Conservation (phyloP, 176 grass and related monocot species). For the Themeda triandra region DNA sequence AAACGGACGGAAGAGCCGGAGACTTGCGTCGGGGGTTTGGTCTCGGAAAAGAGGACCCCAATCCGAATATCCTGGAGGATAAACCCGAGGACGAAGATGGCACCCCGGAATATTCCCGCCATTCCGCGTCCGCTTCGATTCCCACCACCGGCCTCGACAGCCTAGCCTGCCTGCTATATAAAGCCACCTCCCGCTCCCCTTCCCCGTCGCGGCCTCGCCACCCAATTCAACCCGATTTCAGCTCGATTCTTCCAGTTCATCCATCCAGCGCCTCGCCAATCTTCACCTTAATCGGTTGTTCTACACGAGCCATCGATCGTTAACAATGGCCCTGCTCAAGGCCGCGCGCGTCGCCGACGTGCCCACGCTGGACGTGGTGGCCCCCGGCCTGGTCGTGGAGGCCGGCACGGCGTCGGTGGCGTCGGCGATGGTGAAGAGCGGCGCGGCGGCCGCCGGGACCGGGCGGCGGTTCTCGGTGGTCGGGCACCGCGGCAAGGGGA, state of each 20-base stretch:
- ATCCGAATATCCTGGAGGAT: slow-evolving; percentile 43
- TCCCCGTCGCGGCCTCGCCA: not conserved
- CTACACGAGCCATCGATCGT: too few relatives aligned
- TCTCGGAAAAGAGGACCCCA: not conserved
- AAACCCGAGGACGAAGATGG: slow-evolving; percentile 17
- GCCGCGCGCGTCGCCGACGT: slow-evolving; percentile 76
- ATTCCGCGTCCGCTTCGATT: not conserved
- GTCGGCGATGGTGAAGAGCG: not conserved
- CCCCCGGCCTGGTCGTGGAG: slow-evolving; percentile 26
- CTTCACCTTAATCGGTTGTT: not conserved
- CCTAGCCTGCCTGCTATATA: not conserved
- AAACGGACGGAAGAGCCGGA: too few relatives aligned
- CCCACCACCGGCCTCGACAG: not conserved
- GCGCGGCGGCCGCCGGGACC: not conserved
- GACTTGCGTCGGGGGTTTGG: too few relatives aligned
- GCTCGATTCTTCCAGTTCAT: not conserved
- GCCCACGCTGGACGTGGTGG: slow-evolving; percentile 48
- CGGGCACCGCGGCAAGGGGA: slow-evolving; percentile 95
- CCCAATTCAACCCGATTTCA: not conserved
- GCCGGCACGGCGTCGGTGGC: not conserved
- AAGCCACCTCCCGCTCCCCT: not conserved
- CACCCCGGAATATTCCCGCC: slow-evolving; percentile 43
- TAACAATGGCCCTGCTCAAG: slow-evolving; percentile 62
- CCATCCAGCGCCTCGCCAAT: not conserved
- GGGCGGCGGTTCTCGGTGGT: slow-evolving; percentile 52